phyloP scores from a whole-genome alignment of 306 rosid species.

The Vigna angularis region DNA sequence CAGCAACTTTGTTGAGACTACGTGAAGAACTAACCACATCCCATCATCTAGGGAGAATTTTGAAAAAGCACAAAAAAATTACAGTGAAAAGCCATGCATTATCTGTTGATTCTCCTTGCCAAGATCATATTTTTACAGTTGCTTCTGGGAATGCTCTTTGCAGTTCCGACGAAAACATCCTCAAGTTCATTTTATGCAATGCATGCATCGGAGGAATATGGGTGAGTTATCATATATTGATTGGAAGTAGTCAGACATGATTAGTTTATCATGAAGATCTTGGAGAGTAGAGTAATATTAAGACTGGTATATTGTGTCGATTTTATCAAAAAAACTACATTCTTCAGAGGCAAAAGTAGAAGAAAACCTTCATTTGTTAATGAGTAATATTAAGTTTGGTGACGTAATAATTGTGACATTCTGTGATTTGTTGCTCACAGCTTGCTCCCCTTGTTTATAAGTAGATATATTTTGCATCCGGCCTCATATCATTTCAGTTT shows the following conservation, averaged over 20 bases:
- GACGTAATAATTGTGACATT: not conserved
- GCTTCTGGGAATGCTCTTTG: constrained; percentile 59
- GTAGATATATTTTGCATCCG: constrained; percentile 3
- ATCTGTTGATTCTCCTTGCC: constrained; percentile 60
- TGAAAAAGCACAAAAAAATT: constrained; percentile 62
- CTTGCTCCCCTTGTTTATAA: constrained; percentile 3
- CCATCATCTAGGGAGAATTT: constrained; percentile 62
- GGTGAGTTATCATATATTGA: constrained; percentile 63
- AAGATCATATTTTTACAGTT: constrained; percentile 64
- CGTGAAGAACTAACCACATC: constrained; percentile 55
- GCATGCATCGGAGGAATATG: constrained; percentile 68
- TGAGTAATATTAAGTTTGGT: constrained; percentile 19
- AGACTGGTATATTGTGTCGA: constrained; percentile 8
- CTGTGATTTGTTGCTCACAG: not conserved
- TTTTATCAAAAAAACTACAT: constrained; percentile 32
- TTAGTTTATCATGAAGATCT: constrained; percentile 25
- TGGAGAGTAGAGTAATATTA: constrained; percentile 22
- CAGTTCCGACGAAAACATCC: constrained; percentile 67
- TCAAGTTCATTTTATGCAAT: constrained; percentile 64
- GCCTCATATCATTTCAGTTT: constrained; percentile 29
- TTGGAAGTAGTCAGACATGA: not conserved
- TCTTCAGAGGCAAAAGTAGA: constrained; percentile 22
- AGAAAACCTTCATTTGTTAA: constrained; percentile 4
- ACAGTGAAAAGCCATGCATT: constrained; percentile 71
- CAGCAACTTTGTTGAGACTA: constrained; percentile 77